Percentiles rank a stretch among this genome's conserved stretches.
These are phyloP conservation scores for Gossypium schwendimanii DNA, from an alignment of 441 rosid species.

Conservation along the genomic window DNA sequence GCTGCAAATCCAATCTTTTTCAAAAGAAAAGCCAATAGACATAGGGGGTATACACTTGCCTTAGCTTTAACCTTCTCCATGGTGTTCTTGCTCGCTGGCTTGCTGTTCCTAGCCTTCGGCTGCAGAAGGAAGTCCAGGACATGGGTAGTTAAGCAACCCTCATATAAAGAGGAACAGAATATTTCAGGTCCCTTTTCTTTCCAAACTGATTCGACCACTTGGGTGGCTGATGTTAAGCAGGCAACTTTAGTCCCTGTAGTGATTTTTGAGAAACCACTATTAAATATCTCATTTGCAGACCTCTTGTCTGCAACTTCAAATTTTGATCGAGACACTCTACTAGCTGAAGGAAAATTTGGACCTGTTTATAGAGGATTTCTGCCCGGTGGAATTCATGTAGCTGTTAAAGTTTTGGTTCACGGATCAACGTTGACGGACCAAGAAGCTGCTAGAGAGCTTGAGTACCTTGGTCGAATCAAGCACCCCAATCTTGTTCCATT, in stretches of 20 bases:
- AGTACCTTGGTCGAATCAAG: slow-evolving; percentile 78
- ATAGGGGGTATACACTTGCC: slow-evolving; percentile 53
- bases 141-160: slow-evolving; percentile 56
- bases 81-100: slow-evolving; percentile 55
- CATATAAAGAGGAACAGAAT: slow-evolving; percentile 62
- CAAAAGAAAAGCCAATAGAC: slow-evolving; percentile 35
- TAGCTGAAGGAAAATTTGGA: slow-evolving; percentile 90
- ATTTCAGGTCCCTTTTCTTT: slow-evolving; percentile 83
- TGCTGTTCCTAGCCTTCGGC: slow-evolving; percentile 63
- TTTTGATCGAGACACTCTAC: slow-evolving; percentile 79
- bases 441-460: slow-evolving; percentile 86
- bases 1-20: slow-evolving; percentile 67
- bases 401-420: slow-evolving; percentile 82
- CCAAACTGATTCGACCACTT: slow-evolving; percentile 82
- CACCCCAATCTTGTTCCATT: slow-evolving; percentile 88
- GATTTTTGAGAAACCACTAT: slow-evolving; percentile 84
- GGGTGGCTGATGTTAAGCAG: slow-evolving; percentile 94
- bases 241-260: slow-evolving; percentile 67
- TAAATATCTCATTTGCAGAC: slow-evolving; percentile 78
- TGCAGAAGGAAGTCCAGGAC: slow-evolving; percentile 46
- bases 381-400: slow-evolving; percentile 93
- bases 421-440: slow-evolving; percentile 83
- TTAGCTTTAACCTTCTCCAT: slow-evolving; percentile 58
- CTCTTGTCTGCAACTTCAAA: slow-evolving; percentile 78
- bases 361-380: slow-evolving; percentile 89